phyloP scores from a whole-genome alignment of 2,329 filamentous ascomycete species.

The Aspergillus clavatus region DNA sequence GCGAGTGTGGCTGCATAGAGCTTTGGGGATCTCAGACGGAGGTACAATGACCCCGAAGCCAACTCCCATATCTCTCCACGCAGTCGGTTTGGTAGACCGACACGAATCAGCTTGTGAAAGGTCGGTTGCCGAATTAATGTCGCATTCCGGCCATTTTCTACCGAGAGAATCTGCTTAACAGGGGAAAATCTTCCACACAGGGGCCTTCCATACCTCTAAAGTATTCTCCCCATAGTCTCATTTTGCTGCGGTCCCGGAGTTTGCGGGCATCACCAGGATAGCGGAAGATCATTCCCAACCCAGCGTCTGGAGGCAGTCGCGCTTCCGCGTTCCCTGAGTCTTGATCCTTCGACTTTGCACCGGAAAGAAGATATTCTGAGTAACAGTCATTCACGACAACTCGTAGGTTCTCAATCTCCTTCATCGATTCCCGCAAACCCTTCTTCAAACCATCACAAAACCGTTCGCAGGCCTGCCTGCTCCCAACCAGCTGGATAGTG shows the following conservation, averaged over 20 bases:
- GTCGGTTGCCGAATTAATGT: conserved; percentile 92
- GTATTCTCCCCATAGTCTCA: conserved; percentile 96
- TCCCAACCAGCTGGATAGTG: conserved; percentile 85
- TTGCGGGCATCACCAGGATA: conserved; percentile 96
- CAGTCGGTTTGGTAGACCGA: conserved; percentile 87
- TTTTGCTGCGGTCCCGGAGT: conserved; percentile 90
- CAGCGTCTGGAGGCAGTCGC: conserved; percentile 74
- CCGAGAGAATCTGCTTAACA: conserved; percentile 10
- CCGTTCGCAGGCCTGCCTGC: conserved; percentile 80
- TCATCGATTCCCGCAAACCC: conserved; percentile 78
- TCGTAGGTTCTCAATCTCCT: conserved; percentile 79
- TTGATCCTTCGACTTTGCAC: conserved; percentile 40
- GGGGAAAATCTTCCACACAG: neutral
- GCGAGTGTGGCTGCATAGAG: conserved; percentile 78
- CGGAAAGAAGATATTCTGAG: conserved; percentile 71
- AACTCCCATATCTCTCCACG: conserved; percentile 95
- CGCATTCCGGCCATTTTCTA: conserved; percentile 86
- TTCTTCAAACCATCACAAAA: conserved; percentile 96
- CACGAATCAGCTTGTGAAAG: conserved; percentile 94
- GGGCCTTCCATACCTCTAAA: conserved; percentile 51
- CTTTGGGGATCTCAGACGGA: conserved; percentile 79
- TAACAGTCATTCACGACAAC: conserved; percentile 80
- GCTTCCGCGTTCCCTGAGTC: conserved; percentile 47
- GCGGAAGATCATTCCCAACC: conserved; percentile 83
- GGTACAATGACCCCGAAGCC: conserved; percentile 83